Percentiles rank a stretch among this genome's conserved stretches.
Conservation (phyloP, 2,329 filamentous ascomycete genomes). For the Achaetomium macrosporum region DNA sequence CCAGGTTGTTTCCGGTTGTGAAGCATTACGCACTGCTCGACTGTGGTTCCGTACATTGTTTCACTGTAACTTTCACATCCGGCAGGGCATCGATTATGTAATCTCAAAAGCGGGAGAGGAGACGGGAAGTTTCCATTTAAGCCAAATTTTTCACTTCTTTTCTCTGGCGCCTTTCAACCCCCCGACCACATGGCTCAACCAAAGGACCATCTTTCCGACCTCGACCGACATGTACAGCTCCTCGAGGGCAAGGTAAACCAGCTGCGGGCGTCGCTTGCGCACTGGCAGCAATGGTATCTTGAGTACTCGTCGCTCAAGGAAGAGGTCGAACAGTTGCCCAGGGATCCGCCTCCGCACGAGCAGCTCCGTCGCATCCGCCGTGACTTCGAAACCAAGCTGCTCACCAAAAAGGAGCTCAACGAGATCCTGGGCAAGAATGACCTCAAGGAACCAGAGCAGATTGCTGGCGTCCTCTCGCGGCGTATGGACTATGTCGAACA, state of each 20-base stretch:
- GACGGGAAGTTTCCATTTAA: background rate
- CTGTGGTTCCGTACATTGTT: no score
- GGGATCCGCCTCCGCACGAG: constrained; percentile 39
- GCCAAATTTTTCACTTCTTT: constrained; percentile 1
- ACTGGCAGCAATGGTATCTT: constrained; percentile 87
- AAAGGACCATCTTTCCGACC: constrained; percentile 53
- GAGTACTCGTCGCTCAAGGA: constrained; percentile 89
- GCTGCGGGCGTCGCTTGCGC: constrained; percentile 67
- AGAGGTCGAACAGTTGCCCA: constrained; percentile 58
- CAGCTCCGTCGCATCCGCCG: constrained; percentile 54
- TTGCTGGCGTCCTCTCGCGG: constrained; percentile 62
- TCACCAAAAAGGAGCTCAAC: constrained; percentile 52
- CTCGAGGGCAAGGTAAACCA: constrained; percentile 72
- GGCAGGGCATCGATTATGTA: no score
- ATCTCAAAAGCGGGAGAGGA: no score
- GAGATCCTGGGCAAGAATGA: constrained; percentile 43
- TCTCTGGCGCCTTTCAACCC: background rate
- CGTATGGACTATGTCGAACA: constrained; percentile 84
- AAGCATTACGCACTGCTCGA: no score
- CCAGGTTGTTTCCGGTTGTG: no score
- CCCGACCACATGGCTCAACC: constrained; percentile 33
- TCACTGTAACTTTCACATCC: no score
- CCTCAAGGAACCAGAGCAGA: constrained; percentile 52
- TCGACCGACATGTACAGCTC: constrained; percentile 68
- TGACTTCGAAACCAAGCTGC: constrained; percentile 56